Base-by-base conservation (phyloP, 192 early-diverging fungal species). In the Cetraspora pellucida region DNA sequence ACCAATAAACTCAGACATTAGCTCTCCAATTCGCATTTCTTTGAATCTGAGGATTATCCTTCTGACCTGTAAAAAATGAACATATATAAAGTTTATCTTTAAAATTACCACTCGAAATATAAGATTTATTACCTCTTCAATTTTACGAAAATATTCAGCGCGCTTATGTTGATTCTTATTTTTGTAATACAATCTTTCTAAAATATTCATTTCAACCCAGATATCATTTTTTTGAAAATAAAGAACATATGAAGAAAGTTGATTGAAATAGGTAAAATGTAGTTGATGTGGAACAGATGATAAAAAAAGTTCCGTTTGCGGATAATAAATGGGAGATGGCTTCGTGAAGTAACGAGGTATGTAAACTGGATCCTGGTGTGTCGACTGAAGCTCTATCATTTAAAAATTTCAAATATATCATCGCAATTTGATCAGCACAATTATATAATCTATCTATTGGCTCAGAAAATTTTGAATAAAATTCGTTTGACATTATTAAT, bases 121-220 rank as follows among this genome's bases (percentile, higher is more conserved):
- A 5, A 37, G 31, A 37, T 37, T 37, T 37, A 37, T 46, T 72
- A 85, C 84, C 78, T 85, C 84, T 17, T 61, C 64, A n/a, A 84
- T 69, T 64, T 83, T 77, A 37, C 74, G 58, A 77, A 86, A 86
- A 57, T 86, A 82, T 1, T 59, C 55, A 21, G 85, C 46, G 9
- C 76, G 77, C 69, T 80, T 54, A 21, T 86, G 85, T 66, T 86
- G 85, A 17, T 77, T 80, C 59, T 84, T 86, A 77, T 86, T 86
- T 67, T 86, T 86, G 59, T 86, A 86, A 59, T 84, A 73, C 47
- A 86, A 77, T 67, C 81, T 37, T 50, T 86, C 85, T 21, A 86
- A 65, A 28, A 84, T 79, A 19, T 75, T 75, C 16, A 65, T 47
- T 65, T 86, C 85, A 13, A 77, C 79, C 85, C 83, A 86, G 11